Conservation (phyloP, 306 rosid species). For the Glycine latifolia region DNA sequence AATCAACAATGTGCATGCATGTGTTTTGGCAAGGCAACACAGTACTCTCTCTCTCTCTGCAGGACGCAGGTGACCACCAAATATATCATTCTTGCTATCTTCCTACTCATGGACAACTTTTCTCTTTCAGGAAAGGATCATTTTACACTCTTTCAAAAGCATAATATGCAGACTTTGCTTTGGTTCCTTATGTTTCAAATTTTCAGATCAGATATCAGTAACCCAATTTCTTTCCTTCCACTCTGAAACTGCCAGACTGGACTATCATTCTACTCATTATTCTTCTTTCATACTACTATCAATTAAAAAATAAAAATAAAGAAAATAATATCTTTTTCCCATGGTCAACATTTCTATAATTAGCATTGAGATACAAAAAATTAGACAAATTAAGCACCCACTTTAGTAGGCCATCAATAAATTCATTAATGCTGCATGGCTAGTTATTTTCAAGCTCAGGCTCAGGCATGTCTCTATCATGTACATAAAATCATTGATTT, state of each 20-base stretch:
- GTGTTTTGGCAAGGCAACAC: background rate
- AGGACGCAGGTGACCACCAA: constrained; percentile 48
- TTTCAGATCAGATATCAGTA: constrained; percentile 9
- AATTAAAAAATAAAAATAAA: background rate
- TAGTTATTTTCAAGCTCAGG: background rate
- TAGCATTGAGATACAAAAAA: no score
- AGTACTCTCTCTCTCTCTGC: no score
- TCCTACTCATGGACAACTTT: constrained; percentile 54
- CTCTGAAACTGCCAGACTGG: constrained; percentile 47
- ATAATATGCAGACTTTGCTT: background rate
- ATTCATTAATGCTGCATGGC: no score
- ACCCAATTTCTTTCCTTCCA: constrained; percentile 47
- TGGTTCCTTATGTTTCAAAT: constrained; percentile 56
- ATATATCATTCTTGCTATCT: constrained; percentile 53
- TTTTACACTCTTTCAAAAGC: constrained; percentile 51
- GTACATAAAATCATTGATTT: constrained; percentile 52
- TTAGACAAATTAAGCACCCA: no score
- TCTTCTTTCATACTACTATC: background rate
- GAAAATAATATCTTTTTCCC: no score
- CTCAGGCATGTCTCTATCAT: constrained; percentile 42
- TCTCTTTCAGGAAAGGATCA: constrained; percentile 44
- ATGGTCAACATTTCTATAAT: no score
- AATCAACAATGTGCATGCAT: constrained; percentile 23
- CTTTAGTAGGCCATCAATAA: no score
- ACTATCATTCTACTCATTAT: constrained; percentile 54